phyloP scores from a whole-genome alignment of 257 asterid genomes.

The Salvia miltiorrhiza region DNA sequence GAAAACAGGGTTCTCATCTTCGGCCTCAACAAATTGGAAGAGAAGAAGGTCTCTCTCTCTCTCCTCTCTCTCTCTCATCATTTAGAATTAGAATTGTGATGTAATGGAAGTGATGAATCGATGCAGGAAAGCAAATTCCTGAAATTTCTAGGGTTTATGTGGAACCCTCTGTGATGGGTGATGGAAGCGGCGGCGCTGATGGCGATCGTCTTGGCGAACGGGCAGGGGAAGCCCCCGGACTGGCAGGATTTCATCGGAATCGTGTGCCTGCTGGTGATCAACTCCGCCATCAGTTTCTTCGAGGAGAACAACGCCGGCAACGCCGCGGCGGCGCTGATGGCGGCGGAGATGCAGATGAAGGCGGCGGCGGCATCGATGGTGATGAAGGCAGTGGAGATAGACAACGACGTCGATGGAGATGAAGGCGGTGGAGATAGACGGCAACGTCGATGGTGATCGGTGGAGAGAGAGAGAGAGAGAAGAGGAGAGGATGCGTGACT shows the following conservation, averaged over 20 bases:
- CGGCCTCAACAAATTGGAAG: conserved; percentile 92
- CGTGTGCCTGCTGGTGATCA: conserved; percentile 34
- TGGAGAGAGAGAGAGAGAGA: no score
- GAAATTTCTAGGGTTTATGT: conserved; percentile 88
- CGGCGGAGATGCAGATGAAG: no score
- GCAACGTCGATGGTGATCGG: no score
- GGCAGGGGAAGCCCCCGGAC: conserved; percentile 75
- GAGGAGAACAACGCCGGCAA: conserved; percentile 49
- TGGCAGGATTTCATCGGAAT: conserved; percentile 95
- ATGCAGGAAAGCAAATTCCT: conserved; percentile 81
- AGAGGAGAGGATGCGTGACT: no score
- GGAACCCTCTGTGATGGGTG: conserved; percentile 97
- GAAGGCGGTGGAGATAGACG: no score
- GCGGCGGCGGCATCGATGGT: no score
- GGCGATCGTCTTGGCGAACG: conserved; percentile 89
- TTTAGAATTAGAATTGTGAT: no score
- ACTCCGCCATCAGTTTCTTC: conserved; percentile 44
- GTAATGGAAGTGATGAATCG: no score
- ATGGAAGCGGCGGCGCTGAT: conserved; percentile 94
- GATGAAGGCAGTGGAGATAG: no score
- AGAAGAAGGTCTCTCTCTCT: no score
- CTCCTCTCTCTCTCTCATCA: no score
- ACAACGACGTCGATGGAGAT: no score
- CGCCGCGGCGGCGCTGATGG: conserved; percentile 44
- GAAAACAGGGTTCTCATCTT: conserved; percentile 61